Conservation (phyloP, 169 alveolate genomes). For the Cryptosporidium ubiquitum region DNA sequence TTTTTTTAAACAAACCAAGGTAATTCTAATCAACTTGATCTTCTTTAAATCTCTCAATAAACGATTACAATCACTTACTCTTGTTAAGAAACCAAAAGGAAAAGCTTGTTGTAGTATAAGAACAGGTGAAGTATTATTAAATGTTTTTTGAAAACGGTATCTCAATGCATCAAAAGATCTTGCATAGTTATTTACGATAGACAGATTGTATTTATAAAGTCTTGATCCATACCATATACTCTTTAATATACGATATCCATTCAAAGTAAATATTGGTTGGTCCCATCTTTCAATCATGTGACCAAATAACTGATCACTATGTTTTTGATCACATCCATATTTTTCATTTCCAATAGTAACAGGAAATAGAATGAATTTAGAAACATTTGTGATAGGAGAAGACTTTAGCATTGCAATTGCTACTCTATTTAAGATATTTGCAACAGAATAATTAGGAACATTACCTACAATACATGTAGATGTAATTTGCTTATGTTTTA, state of each 20-base stretch:
- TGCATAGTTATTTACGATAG: conserved; percentile 15
- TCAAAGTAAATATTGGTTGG: conserved; percentile 62
- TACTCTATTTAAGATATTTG: conserved; percentile 38
- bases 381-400: conserved; percentile 45
- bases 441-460: conserved; percentile 63
- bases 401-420: conserved; percentile 68
- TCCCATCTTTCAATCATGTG: conserved; percentile 74
- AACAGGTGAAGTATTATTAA: conserved; percentile 34
- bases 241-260: conserved; percentile 58
- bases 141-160: conserved; percentile 25
- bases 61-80: conserved; percentile 48
- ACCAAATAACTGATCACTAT: conserved; percentile 52
- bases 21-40: conserved; percentile 11
- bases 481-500: conserved; percentile 27
- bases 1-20: conserved; percentile 41
- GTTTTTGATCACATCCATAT: conserved; percentile 46
- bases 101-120: conserved; percentile 63
- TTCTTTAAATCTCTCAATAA: conserved; percentile 13
- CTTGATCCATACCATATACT: conserved; percentile 50
- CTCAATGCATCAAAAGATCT: conserved; percentile 25
- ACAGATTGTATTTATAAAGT: conserved; percentile 50
- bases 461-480: conserved; percentile 58
- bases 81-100: conserved; percentile 70
- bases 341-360: conserved; percentile 65
- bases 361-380: conserved; percentile 52